A percentile compares a stretch with the other conserved stretches of the same genome.
Evolutionary conservation across 2,329 filamentous ascomycete genomes (phyloP).

Genomic region (Fusarium poae): DNA sequence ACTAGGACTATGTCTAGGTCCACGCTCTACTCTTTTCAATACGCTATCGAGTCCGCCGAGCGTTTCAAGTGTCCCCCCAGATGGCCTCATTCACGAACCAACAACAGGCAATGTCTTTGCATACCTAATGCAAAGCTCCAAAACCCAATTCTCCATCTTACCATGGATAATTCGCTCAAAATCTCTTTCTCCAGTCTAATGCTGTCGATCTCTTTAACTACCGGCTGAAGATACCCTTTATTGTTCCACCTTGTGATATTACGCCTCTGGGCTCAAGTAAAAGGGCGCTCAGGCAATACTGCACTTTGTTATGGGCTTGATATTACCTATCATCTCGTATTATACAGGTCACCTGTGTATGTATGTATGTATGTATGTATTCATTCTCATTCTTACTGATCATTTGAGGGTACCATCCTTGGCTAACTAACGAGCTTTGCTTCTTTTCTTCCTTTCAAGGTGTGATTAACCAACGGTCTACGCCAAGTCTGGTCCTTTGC

Average conservation of each 20-base stretch:
- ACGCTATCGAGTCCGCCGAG: constrained; percentile 37
- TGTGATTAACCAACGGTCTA: constrained; percentile 10
- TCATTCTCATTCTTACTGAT: neutral
- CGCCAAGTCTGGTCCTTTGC: neutral
- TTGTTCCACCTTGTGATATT: constrained; percentile 34
- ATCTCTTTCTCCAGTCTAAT: neutral
- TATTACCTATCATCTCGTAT: constrained; percentile 32
- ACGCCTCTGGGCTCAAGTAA: constrained; percentile 3
- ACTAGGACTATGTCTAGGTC: neutral
- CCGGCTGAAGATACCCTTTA: constrained; percentile 11
- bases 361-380: too few relatives aligned
- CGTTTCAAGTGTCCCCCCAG: constrained; percentile 44
- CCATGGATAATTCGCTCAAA: constrained; percentile 14
- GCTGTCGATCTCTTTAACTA: constrained; percentile 1
- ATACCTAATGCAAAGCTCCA: constrained; percentile 1
- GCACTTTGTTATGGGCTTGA: constrained; percentile 11
- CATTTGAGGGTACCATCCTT: neutral
- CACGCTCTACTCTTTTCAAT: neutral
- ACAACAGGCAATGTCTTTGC: constrained; percentile 27
- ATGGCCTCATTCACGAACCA: constrained; percentile 9
- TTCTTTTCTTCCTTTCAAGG: constrained; percentile 10
- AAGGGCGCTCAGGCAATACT: neutral
- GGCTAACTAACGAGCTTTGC: constrained; percentile 5
- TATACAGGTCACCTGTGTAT: constrained; percentile 1
- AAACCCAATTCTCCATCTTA: constrained; percentile 5